Percentiles rank a stretch among this genome's conserved stretches.
Conservation (phyloP, 768 basidiomycete species). For the Tulasnella sp. region DNA sequence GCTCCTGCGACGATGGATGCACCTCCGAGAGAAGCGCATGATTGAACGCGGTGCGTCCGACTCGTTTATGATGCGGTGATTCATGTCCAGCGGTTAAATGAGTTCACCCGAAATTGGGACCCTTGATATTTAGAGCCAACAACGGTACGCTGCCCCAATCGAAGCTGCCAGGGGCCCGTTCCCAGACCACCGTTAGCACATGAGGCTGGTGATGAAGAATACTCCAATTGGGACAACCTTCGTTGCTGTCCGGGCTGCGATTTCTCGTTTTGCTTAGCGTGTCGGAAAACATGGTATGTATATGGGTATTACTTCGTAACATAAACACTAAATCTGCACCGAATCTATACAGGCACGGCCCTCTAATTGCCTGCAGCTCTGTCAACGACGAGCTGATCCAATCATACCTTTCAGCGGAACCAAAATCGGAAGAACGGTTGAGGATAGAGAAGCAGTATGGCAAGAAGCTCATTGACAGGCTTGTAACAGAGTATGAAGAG, state of each 20-base stretch:
- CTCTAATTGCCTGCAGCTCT: constrained; percentile 57
- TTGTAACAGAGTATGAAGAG: constrained; percentile 57
- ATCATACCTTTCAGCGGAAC: constrained; percentile 52
- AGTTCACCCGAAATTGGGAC: no score
- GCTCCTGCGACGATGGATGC: constrained; percentile 61
- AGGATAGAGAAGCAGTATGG: constrained; percentile 58
- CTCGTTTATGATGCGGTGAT: no score
- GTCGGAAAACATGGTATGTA: constrained; percentile 64
- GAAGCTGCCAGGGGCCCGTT: constrained; percentile 72
- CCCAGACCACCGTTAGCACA: constrained; percentile 35
- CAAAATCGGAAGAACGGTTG: constrained; percentile 40
- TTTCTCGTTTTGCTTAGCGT: constrained; percentile 77
- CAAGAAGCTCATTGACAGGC: constrained; percentile 42
- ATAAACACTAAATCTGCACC: no score
- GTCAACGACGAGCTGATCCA: constrained; percentile 52
- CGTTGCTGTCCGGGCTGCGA: constrained; percentile 60
- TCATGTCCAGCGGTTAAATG: no score
- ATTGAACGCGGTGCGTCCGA: constrained; percentile 54
- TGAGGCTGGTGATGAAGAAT: constrained; percentile 37
- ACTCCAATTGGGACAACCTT: constrained; percentile 59
- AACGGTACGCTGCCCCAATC: constrained; percentile 70
- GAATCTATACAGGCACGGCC: constrained; percentile 57
- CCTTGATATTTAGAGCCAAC: constrained; percentile 47
- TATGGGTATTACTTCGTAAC: no score
- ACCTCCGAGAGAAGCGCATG: constrained; percentile 61